These are phyloP conservation scores for Ogataea nakhonphanomensis DNA, from an alignment of 805 yeast genomes.

Conservation along the genomic window DNA sequence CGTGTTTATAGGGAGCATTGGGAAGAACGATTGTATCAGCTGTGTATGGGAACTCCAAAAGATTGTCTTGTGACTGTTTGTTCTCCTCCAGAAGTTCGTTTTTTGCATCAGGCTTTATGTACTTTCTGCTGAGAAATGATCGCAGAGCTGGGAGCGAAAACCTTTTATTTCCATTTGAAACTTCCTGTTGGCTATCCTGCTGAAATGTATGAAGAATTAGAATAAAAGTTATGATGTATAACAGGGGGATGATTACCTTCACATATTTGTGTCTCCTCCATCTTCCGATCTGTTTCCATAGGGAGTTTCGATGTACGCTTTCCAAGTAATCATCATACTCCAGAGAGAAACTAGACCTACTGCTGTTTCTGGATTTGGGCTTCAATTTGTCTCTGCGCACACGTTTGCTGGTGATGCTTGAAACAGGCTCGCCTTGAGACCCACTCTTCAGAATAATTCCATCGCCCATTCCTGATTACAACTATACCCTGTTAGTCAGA, in stretches of 20 bases:
- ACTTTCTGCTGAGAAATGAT: slow-evolving; percentile 3
- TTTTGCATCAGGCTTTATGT: slow-evolving; percentile 17
- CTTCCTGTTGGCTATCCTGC: not conserved
- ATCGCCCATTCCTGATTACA: not conserved
- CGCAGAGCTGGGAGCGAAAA: slow-evolving; percentile 3
- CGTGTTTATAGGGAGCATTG: slow-evolving; percentile 37
- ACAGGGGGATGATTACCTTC: slow-evolving; percentile 18
- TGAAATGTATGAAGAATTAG: slow-evolving; percentile 11
- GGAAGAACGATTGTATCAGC: slow-evolving; percentile 34
- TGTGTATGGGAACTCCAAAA: slow-evolving; percentile 30
- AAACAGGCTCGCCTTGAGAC: slow-evolving; percentile 3
- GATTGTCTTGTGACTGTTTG: slow-evolving; percentile 11
- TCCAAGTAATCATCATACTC: slow-evolving; percentile 9
- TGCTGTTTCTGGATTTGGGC: slow-evolving; percentile 16
- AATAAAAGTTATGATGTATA: slow-evolving; percentile 18
- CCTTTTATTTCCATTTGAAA: not conserved
- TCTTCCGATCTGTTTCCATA: slow-evolving; percentile 12
- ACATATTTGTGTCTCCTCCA: slow-evolving; percentile 17
- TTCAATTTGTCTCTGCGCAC: slow-evolving; percentile 11
- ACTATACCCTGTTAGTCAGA: not conserved
- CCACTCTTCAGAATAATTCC: slow-evolving; percentile 1
- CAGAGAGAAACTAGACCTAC: slow-evolving; percentile 8
- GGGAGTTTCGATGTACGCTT: slow-evolving; percentile 4
- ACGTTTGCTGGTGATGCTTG: slow-evolving; percentile 5
- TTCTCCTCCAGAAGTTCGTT: slow-evolving; percentile 18